These are phyloP conservation scores for Vaccinium myrtillus DNA, from an alignment of 148 eudicot species.

Conservation along the genomic window DNA sequence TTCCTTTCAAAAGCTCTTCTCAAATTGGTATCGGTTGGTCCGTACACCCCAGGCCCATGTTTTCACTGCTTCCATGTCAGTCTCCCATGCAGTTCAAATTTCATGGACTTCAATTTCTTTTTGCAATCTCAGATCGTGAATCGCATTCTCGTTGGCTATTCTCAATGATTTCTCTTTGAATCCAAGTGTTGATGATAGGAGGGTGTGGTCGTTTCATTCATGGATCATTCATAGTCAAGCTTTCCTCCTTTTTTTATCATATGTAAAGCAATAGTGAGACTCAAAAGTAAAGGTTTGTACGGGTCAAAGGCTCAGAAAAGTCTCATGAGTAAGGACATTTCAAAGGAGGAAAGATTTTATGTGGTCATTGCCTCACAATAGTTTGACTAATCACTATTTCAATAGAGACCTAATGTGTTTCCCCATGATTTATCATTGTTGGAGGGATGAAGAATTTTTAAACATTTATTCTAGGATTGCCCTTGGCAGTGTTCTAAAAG, in stretches of 20 bases:
- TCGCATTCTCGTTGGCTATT: neutral
- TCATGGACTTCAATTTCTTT: neutral
- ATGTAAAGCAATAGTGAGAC: too few relatives aligned
- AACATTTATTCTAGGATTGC: neutral
- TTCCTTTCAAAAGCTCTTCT: neutral
- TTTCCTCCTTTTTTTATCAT: too few relatives aligned
- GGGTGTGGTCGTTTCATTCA: neutral
- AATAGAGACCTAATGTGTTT: neutral
- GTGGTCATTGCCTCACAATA: neutral
- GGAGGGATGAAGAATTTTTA: neutral
- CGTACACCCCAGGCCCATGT: neutral
- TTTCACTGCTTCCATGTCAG: neutral
- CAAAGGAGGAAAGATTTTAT: neutral
- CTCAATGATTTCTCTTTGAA: neutral
- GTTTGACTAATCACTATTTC: neutral
- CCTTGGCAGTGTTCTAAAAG: neutral
- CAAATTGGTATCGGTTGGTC: neutral
- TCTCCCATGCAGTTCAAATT: neutral
- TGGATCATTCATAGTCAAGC: neutral
- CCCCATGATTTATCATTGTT: neutral
- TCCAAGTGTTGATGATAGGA: neutral
- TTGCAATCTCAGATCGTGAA: neutral
- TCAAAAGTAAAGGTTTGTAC: too few relatives aligned
- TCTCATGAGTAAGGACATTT: neutral
- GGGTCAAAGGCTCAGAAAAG: too few relatives aligned